Conservation (phyloP, 371 early-diverging fungal genomes). For the Rhizomucor pusillus region DNA sequence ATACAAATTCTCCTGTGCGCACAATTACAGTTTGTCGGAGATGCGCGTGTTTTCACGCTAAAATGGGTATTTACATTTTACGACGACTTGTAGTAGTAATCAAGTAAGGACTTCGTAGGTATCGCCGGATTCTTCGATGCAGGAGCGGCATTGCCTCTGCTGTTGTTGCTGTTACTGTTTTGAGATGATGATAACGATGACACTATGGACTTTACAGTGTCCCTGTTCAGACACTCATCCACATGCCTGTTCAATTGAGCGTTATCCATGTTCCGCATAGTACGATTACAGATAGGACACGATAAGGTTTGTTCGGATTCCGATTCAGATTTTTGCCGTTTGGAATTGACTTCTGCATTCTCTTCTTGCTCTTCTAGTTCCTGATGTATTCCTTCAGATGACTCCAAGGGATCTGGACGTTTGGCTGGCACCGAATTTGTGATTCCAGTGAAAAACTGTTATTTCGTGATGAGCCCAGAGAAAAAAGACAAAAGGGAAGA, state of each 20-base stretch:
- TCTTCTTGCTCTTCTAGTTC: neutral
- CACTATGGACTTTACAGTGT: too few relatives aligned
- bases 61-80: too few relatives aligned
- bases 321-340: too few relatives aligned
- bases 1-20: too few relatives aligned
- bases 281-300: slow-evolving; percentile 41
- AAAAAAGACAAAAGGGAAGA: neutral
- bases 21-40: too few relatives aligned
- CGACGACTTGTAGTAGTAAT: too few relatives aligned
- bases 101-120: too few relatives aligned
- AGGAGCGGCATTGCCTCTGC: too few relatives aligned
- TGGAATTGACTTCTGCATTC: neutral
- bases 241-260: slow-evolving; percentile 33
- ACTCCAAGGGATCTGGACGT: neutral
- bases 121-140: too few relatives aligned
- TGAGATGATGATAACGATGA: too few relatives aligned
- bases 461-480: neutral
- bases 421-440: neutral
- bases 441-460: slow-evolving; percentile 14
- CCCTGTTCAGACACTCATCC: slow-evolving; percentile 35
- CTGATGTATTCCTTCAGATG: neutral
- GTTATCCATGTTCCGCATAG: slow-evolving; percentile 23
- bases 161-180: too few relatives aligned
- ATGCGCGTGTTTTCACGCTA: too few relatives aligned
- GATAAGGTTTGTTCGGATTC: neutral